Evolutionary conservation across 768 basidiomycete species (phyloP), one percentile per base, ranked within the genome.

Genomic region (Naganishia friedmannii): DNA sequence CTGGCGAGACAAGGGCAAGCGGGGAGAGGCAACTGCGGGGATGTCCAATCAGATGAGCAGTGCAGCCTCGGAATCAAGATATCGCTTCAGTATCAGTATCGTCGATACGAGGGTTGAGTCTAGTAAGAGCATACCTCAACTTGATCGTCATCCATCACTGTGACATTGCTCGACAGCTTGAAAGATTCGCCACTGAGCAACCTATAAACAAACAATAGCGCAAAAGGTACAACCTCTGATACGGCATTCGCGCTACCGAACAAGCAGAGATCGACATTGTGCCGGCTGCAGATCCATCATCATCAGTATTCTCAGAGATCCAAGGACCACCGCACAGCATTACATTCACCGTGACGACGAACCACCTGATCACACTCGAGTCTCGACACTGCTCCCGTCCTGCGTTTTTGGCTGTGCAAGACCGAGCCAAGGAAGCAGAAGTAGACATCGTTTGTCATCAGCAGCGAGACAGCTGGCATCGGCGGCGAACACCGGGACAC

Each of bases 71-170:
- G 39, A 45, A 0, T 6, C 39, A 23, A 63, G 60, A 63, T 63
- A 63, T 63, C 60, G 60, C 60, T 63, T 63, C 60, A 63, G 39
- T 29, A 17, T 34, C n/a, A n/a, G n/a, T n/a, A n/a, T n/a, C n/a
- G n/a, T n/a, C 29, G 54, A 55, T 34, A 34, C 9, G 32, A 31
- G 19, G 54, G 53, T 32, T 31, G 54, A 55, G 32, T 9, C 9
- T 37, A 37, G 34, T 37, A 37, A n/a, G 34, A 37, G 34, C 34
- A 19, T 5, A 19, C 5, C 1, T 34, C 15, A 28, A 55, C 17
- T 3, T 5, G 7, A 34, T 15, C 54, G 32, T 55, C 54, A 31
- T 31, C 15, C 29, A 31, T 29, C 13, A 12, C 57, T 21, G 42
- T 26, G 19, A 63, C 34, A 12, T 34, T 8, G 34, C n/a, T 23